A percentile compares a stretch with the other conserved stretches of the same genome.
These are phyloP conservation scores for Dictyostelium purpureum DNA, from an alignment of 78 protist species.

Conservation along the genomic window DNA sequence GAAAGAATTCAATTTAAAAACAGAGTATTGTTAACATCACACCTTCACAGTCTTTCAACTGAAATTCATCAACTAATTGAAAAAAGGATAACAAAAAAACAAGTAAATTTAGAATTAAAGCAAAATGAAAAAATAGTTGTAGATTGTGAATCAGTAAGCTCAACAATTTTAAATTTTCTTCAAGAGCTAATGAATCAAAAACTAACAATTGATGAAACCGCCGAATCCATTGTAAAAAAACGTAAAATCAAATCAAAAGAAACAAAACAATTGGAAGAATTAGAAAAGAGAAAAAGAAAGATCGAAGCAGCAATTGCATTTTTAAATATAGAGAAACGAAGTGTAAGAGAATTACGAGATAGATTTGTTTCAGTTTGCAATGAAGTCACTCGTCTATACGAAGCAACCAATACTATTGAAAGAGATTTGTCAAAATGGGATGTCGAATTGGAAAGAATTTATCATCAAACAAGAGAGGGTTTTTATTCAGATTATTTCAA, in stretches of 20 bases:
- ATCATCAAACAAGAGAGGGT: constrained; percentile 52
- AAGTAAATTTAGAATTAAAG: constrained; percentile 50
- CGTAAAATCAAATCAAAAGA: constrained; percentile 38
- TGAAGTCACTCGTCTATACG: constrained; percentile 56
- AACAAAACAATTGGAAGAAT: constrained; percentile 16
- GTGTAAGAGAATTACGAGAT: constrained; percentile 55
- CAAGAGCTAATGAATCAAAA: constrained; percentile 26
- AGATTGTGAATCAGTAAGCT: constrained; percentile 35
- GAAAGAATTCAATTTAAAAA: constrained; percentile 77
- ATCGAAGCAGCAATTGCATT: constrained; percentile 49
- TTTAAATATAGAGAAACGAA: constrained; percentile 62
- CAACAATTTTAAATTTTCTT: constrained; percentile 34
- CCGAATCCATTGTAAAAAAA: constrained; percentile 19
- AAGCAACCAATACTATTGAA: constrained; percentile 35
- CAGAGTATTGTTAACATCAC: constrained; percentile 45
- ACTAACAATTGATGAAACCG: neutral
- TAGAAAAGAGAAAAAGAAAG: constrained; percentile 12
- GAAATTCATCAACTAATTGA: constrained; percentile 67
- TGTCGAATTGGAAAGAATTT: constrained; percentile 64
- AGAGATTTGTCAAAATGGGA: constrained; percentile 72
- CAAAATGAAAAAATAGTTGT: constrained; percentile 60
- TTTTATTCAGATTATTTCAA: constrained; percentile 65
- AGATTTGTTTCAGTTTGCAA: constrained; percentile 71
- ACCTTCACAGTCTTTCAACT: constrained; percentile 30
- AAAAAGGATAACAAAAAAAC: constrained; percentile 58